Base-by-base conservation (phyloP, 805 yeast species). In the Yarrowia sp. region DNA sequence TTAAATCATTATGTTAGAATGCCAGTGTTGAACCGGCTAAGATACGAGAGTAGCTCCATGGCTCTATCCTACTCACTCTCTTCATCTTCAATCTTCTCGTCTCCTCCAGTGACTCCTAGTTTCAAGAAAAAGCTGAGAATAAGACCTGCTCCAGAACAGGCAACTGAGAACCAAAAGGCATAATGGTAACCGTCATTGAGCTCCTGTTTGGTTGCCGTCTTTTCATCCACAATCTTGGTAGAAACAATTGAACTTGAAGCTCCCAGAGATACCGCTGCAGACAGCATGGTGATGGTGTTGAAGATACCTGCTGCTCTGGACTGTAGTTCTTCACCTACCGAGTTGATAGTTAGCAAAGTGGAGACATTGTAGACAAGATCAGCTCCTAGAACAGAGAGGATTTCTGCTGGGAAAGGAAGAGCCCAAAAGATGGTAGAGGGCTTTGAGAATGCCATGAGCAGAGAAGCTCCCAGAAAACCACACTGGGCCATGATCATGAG, bases 241-340 rank as follows among this genome's bases (percentile, higher is more conserved):
- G 69, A 43, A 4, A 67, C 74, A 49, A 81, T 72, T 0, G 83
- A 78, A 17, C 79, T 71, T 1, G 80, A 72, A 1, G 80, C 67
- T 24, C 82, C 80, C 5, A 81, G 70, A 0, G 82, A 82, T 5
- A 81, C 72, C 3, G 82, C 71, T 0, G 78, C 73, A 43, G 81
- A 72, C 30, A 82, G 66, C 65, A 80, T 82, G 28, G 75, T 67
- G 38, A 77, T 71, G 0, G 83, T 81, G 67, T 80, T 81, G 67
- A 81, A 81, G 3, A 81, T 73, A 16, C 84, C 83, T 4, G 82
- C 82, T 4, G 83, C 84, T 14, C 81, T 70, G 52, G 81, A 76
- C 66, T 81, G 83, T 22, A 78, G 69, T 16, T 71, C 64, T 38
- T 70, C 69, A 26, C 77, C 73, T 14, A 82, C 82, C 0, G 82